phyloP scores from a whole-genome alignment of 108 stramenopile species.

The Fragilaria crotonensis region DNA sequence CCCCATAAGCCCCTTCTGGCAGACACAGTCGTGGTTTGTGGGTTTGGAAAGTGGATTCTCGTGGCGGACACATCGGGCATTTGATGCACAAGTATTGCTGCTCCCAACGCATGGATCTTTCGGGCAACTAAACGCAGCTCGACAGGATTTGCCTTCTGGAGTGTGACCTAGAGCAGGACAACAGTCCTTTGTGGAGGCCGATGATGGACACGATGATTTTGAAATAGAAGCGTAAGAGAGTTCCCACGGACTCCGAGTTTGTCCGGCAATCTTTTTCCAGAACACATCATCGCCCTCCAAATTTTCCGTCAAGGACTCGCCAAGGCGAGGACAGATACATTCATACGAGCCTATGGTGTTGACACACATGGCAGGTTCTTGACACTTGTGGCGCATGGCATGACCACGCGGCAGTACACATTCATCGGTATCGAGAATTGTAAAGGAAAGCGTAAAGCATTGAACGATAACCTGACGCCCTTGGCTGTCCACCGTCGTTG shows the following conservation, averaged over 20 bases:
- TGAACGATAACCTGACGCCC: slow-evolving; percentile 45
- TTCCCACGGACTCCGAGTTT: slow-evolving; percentile 58
- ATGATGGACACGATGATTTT: slow-evolving; percentile 44
- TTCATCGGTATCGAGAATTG: slow-evolving; percentile 85
- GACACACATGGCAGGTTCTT: slow-evolving; percentile 55
- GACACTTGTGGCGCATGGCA: slow-evolving; percentile 75
- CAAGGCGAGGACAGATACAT: slow-evolving; percentile 66
- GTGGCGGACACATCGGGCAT: slow-evolving; percentile 52
- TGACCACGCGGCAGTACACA: slow-evolving; percentile 59
- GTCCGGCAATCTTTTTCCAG: slow-evolving; percentile 19
- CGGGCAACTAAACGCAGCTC: slow-evolving; percentile 55
- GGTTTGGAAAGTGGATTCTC: slow-evolving; percentile 34
- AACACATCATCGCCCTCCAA: slow-evolving; percentile 16
- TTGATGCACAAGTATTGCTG: slow-evolving; percentile 51
- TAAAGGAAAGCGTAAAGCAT: slow-evolving; percentile 85
- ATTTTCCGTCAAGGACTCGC: neutral
- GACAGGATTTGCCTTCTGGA: slow-evolving; percentile 49
- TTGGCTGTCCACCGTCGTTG: slow-evolving; percentile 18
- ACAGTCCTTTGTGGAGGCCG: slow-evolving; percentile 46
- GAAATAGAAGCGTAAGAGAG: slow-evolving; percentile 32
- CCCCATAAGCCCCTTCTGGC: slow-evolving; percentile 70
- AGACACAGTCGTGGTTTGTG: slow-evolving; percentile 53
- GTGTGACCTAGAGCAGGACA: slow-evolving; percentile 42
- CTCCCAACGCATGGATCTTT: slow-evolving; percentile 43
- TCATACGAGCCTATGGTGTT: slow-evolving; percentile 90